Percentiles rank a stretch among this genome's conserved stretches.
Conservation (phyloP, 352 stramenopile genomes). For the Pythium guiyangense region DNA sequence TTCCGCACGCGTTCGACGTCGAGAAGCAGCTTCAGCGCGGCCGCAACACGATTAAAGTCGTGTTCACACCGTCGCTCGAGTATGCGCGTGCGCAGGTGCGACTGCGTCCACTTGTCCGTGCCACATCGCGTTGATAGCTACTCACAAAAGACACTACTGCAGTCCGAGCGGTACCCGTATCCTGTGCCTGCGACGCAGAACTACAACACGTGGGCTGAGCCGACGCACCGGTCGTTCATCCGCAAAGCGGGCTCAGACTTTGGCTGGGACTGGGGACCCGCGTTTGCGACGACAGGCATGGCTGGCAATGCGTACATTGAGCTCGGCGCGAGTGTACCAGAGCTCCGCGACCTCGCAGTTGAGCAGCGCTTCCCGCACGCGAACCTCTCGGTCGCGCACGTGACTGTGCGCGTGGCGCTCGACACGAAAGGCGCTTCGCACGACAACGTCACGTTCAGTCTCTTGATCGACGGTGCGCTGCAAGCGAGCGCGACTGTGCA, state of each 20-base stretch:
- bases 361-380: conserved; percentile 28
- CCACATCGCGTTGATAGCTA: neutral
- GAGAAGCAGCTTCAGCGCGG: conserved; percentile 12
- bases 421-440: conserved; percentile 19
- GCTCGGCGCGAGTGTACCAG: conserved; percentile 13
- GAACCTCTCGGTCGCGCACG: conserved; percentile 32
- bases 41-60: conserved; percentile 49
- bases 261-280: conserved; percentile 86
- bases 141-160: neutral
- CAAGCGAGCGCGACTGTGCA: conserved; percentile 13
- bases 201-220: conserved; percentile 78
- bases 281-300: conserved; percentile 63
- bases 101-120: too few species aligned
- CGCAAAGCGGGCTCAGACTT: conserved; percentile 86
- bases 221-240: conserved; percentile 70
- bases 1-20: conserved; percentile 48
- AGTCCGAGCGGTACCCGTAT: conserved; percentile 68
- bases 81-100: conserved; percentile 43
- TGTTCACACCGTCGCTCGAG: conserved; percentile 47
- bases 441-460: conserved; percentile 35
- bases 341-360: conserved; percentile 36
- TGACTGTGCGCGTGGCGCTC: conserved; percentile 37
- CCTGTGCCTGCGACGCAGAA: conserved; percentile 70
- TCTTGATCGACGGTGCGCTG: conserved; percentile 39
- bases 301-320: conserved; percentile 47